Conservation (phyloP, 768 basidiomycete species). For the Phylloporus scabripes region DNA sequence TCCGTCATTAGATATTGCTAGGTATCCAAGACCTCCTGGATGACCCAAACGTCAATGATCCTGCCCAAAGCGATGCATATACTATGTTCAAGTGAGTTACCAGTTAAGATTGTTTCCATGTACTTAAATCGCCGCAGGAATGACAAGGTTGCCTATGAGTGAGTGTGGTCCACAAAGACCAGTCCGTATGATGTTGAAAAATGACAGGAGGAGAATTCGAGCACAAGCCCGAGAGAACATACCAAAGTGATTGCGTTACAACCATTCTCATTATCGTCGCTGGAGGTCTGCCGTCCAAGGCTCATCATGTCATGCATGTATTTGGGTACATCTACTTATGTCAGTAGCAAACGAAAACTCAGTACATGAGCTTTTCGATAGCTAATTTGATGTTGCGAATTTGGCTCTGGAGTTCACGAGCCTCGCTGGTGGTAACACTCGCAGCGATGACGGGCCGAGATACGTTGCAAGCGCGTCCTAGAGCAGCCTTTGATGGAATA, state of each 20-base stretch:
- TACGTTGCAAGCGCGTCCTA: conserved; percentile 95
- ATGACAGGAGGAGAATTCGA: conserved; percentile 64
- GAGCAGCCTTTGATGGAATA: conserved; percentile 89
- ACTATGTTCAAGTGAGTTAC: conserved; percentile 91
- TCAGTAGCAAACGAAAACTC: conserved; percentile 3
- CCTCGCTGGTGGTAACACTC: conserved; percentile 95
- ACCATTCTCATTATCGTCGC: background rate
- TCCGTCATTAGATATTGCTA: conserved; percentile 66
- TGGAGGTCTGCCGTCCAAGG: background rate
- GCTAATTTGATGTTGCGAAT: conserved; percentile 80
- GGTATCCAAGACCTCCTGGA: conserved; percentile 95
- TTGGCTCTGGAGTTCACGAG: conserved; percentile 83
- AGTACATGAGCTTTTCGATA: conserved; percentile 65
- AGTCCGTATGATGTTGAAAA: background rate
- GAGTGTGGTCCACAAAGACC: conserved; percentile 26
- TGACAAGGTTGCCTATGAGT: conserved; percentile 92
- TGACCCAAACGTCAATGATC: conserved; percentile 95
- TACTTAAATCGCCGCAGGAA: conserved; percentile 50
- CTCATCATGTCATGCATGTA: conserved; percentile 6
- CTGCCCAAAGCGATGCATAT: conserved; percentile 97
- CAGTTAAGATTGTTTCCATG: background rate
- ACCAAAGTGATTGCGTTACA: conserved; percentile 55
- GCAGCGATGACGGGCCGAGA: conserved; percentile 92
- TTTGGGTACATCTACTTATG: conserved; percentile 9
- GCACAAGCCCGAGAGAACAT: conserved; percentile 87